A percentile compares a stretch with the other conserved stretches of the same genome.
Conservation (phyloP, 495 filamentous ascomycete species). For the Clohesyomyces aquaticus region DNA sequence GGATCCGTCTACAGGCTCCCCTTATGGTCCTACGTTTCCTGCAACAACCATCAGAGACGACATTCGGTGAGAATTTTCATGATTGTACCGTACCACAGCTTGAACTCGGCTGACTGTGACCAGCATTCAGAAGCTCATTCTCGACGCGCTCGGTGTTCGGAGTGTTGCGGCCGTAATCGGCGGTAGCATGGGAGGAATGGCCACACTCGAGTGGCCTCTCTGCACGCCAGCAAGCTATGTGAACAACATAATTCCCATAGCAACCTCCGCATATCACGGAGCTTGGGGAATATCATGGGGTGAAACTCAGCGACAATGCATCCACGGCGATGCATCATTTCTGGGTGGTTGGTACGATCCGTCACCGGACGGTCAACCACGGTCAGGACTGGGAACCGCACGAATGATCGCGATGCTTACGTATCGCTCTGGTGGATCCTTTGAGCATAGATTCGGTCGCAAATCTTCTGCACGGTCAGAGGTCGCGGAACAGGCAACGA, state of each 20-base stretch:
- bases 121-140: slow-evolving; percentile 47
- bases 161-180: slow-evolving; percentile 47
- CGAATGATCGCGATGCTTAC: slow-evolving; percentile 52
- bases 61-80: slow-evolving; percentile 42
- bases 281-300: slow-evolving; percentile 51
- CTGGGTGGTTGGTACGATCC: slow-evolving; percentile 46
- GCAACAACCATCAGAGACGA: slow-evolving; percentile 50
- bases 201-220: slow-evolving; percentile 48
- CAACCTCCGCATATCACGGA: slow-evolving; percentile 47
- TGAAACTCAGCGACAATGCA: slow-evolving; percentile 47
- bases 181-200: slow-evolving; percentile 50
- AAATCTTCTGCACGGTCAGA: slow-evolving; percentile 35
- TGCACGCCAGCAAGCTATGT: slow-evolving; percentile 43
- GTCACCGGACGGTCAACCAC: slow-evolving; percentile 39
- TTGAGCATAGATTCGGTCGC: slow-evolving; percentile 47
- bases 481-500: neutral
- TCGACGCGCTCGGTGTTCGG: slow-evolving; percentile 47
- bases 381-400: slow-evolving; percentile 44
- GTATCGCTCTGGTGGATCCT: slow-evolving; percentile 47
- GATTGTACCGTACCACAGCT: no score
- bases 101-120: neutral
- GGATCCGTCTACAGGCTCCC: slow-evolving; percentile 41
- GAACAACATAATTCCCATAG: slow-evolving; percentile 45
- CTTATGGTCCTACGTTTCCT: slow-evolving; percentile 48
- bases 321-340: slow-evolving; percentile 46